Conservation (phyloP, 352 stramenopile genomes). For the Phytophthora tentaculata region DNA sequence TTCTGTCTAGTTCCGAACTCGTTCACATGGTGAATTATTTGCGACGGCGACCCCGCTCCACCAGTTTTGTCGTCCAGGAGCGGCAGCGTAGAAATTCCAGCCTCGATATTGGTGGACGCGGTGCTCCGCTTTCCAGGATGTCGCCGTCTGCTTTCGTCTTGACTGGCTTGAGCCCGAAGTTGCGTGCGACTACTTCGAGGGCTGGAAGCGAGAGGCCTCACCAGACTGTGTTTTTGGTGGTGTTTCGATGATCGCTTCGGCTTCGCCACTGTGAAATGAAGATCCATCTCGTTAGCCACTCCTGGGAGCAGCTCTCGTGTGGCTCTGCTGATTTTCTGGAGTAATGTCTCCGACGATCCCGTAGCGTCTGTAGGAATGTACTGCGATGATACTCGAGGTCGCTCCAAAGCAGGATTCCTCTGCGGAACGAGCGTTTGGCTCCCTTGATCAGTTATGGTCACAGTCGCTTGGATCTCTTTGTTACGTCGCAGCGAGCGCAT, state of each 20-base stretch:
- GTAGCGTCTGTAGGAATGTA: slow-evolving; percentile 52
- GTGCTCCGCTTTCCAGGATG: slow-evolving; percentile 18
- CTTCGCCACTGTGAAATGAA: slow-evolving; percentile 21
- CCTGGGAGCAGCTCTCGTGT: slow-evolving; percentile 53
- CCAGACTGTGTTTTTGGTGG: slow-evolving; percentile 20
- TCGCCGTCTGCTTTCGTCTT: slow-evolving; percentile 18
- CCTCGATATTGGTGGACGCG: slow-evolving; percentile 5
- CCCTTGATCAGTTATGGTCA: slow-evolving; percentile 36
- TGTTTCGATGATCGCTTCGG: slow-evolving; percentile 24
- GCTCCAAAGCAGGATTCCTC: slow-evolving; percentile 70
- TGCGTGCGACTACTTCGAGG: slow-evolving; percentile 33
- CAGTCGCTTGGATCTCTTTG: slow-evolving; percentile 66
- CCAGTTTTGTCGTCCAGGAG: slow-evolving; percentile 26
- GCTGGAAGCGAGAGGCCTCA: slow-evolving; percentile 30
- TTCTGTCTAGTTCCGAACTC: slow-evolving; percentile 67
- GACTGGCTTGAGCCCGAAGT: slow-evolving; percentile 30
- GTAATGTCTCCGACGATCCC: slow-evolving; percentile 40
- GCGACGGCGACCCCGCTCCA: slow-evolving; percentile 1
- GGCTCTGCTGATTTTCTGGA: slow-evolving; percentile 70
- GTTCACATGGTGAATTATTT: slow-evolving; percentile 72
- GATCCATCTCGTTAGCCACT: slow-evolving; percentile 45
- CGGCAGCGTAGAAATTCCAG: slow-evolving; percentile 17
- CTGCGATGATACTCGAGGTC: slow-evolving; percentile 49
- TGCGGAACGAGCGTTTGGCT: slow-evolving; percentile 73
- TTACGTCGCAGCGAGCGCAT: slow-evolving; percentile 66